phyloP scores from a whole-genome alignment of 2,329 filamentous ascomycete species.

The Paramyrothecium roridum region DNA sequence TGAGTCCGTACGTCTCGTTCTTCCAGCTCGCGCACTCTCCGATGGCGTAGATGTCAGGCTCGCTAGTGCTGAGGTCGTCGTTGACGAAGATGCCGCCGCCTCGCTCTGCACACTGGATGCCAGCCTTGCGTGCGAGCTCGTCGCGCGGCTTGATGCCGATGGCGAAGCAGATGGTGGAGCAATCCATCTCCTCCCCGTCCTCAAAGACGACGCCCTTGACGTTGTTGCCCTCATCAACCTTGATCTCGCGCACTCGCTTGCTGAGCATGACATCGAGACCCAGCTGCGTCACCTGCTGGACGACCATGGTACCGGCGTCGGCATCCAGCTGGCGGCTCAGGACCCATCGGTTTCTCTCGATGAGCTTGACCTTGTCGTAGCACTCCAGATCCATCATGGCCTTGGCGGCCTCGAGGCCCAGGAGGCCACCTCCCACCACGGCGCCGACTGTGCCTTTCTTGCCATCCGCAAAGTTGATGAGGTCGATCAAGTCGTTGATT shows the following conservation, averaged over 20 bases:
- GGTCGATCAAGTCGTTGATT: slow-evolving; percentile 73
- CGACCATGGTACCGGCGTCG: slow-evolving; percentile 78
- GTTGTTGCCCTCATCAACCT: slow-evolving; percentile 62
- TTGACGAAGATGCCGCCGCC: slow-evolving; percentile 75
- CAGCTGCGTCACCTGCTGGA: slow-evolving; percentile 74
- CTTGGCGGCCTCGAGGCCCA: slow-evolving; percentile 86
- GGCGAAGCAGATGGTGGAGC: slow-evolving; percentile 82
- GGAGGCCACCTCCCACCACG: slow-evolving; percentile 79
- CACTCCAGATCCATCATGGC: slow-evolving; percentile 84
- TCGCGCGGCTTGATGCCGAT: slow-evolving; percentile 83
- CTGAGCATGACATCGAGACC: slow-evolving; percentile 78
- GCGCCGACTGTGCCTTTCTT: slow-evolving; percentile 67
- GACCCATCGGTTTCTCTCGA: slow-evolving; percentile 82
- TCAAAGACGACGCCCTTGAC: slow-evolving; percentile 77
- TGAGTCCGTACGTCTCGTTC: slow-evolving; percentile 81
- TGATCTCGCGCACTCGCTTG: slow-evolving; percentile 70
- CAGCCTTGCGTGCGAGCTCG: slow-evolving; percentile 66
- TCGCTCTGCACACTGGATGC: slow-evolving; percentile 68
- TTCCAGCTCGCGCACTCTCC: slow-evolving; percentile 92
- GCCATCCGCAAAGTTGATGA: slow-evolving; percentile 69
- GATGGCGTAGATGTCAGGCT: slow-evolving; percentile 75
- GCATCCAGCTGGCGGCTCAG: slow-evolving; percentile 77
- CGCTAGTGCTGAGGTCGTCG: slow-evolving; percentile 65
- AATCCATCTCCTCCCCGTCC: slow-evolving; percentile 73
- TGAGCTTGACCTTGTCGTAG: slow-evolving; percentile 70